Percentiles rank a stretch among this genome's conserved stretches.
phyloP scores from a whole-genome alignment of 768 basidiomycete species.

The Tulasnella sp. region DNA sequence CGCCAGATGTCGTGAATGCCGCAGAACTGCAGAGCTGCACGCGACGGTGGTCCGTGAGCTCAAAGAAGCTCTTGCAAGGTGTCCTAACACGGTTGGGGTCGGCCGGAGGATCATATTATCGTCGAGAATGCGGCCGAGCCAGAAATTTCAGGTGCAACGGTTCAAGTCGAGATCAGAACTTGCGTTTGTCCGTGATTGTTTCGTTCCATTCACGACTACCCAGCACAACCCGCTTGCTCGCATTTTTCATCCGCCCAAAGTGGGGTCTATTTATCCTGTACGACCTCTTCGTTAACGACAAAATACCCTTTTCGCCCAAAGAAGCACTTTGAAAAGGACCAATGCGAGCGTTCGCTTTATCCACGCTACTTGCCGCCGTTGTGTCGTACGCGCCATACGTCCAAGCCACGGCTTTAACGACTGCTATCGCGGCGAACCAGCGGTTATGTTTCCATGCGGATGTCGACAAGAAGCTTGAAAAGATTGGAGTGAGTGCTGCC shows the following conservation, averaged over 20 bases:
- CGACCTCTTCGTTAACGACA: background rate
- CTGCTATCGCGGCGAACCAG: slow-evolving; percentile 63
- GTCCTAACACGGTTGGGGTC: background rate
- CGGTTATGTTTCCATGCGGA: slow-evolving; percentile 89
- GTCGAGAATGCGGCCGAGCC: background rate
- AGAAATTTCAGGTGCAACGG: background rate
- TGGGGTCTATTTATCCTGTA: too few species aligned
- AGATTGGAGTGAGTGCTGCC: slow-evolving; percentile 56
- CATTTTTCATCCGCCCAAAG: too few species aligned
- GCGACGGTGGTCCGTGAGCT: background rate
- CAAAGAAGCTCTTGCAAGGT: background rate
- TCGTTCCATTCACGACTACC: background rate
- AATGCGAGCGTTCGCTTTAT: background rate
- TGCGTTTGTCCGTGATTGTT: background rate
- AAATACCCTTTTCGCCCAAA: background rate
- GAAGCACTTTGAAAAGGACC: background rate
- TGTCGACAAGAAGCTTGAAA: slow-evolving; percentile 90
- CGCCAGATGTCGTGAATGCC: too few species aligned
- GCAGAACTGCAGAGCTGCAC: too few species aligned
- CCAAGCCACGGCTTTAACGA: slow-evolving; percentile 60
- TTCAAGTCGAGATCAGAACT: slow-evolving; percentile 1
- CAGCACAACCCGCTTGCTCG: too few species aligned
- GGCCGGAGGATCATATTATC: background rate
- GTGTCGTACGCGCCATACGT: slow-evolving; percentile 4
- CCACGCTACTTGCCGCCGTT: background rate